These are phyloP conservation scores for Orbilia javanica DNA, from an alignment of 2,329 filamentous ascomycete species.

Conservation along the genomic window DNA sequence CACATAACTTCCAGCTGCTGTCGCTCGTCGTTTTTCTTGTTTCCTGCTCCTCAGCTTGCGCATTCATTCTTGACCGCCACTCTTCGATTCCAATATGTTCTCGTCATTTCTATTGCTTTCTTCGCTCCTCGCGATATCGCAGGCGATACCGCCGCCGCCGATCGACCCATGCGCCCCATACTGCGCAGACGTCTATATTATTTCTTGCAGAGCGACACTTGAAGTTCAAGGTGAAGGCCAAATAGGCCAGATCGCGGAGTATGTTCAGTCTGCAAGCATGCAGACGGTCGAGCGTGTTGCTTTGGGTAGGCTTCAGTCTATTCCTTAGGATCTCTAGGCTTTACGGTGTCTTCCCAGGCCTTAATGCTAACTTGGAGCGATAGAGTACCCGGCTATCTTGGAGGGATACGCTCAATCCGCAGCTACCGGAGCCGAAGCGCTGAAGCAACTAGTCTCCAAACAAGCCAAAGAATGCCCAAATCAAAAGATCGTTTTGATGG, in stretches of 20 bases:
- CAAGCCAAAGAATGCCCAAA: conserved; percentile 60
- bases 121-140: conserved; percentile 51
- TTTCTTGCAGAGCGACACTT: conserved; percentile 51
- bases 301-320: conserved; percentile 10
- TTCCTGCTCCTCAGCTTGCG: not conserved
- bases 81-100: conserved; percentile 23
- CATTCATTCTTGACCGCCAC: not conserved
- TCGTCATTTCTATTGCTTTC: conserved; percentile 34
- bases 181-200: conserved; percentile 50
- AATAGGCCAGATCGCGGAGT: conserved; percentile 50
- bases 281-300: conserved; percentile 48
- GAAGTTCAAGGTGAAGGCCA: conserved; percentile 49
- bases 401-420: conserved; percentile 60
- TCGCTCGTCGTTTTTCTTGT: not conserved
- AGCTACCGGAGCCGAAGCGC: conserved; percentile 58
- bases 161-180: conserved; percentile 51
- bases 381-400: conserved; percentile 61
- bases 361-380: not conserved
- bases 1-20: not conserved
- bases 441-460: conserved; percentile 58
- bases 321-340: not conserved
- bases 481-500: conserved; percentile 62
- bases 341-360: not conserved
- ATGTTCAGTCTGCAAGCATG: conserved; percentile 32
- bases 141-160: conserved; percentile 55